Percentiles rank a stretch among this genome's conserved stretches.
Evolutionary conservation across 352 stramenopile species (phyloP).

Genomic region (Phytophthora macrochlamydospora): DNA sequence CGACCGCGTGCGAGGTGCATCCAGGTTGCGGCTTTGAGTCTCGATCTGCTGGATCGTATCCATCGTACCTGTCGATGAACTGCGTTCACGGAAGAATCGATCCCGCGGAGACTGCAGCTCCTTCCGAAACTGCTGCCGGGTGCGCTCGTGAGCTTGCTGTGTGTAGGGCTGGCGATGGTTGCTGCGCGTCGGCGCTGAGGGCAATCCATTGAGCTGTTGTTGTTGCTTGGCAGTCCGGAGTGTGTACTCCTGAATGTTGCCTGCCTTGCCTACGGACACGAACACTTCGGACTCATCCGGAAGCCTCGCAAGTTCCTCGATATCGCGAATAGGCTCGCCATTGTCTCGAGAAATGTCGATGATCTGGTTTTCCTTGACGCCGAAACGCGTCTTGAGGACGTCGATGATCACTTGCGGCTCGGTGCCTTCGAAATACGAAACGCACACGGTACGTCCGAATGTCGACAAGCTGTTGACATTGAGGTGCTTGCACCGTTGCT

Average conservation of each 20-base stretch:
- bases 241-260: constrained; percentile 73
- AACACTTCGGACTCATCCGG: constrained; percentile 72
- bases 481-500: constrained; percentile 64
- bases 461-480: constrained; percentile 83
- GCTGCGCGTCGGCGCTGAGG: constrained; percentile 11
- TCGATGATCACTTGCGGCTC: constrained; percentile 75
- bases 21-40: constrained; percentile 20
- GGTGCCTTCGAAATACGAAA: constrained; percentile 83
- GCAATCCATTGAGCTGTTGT: constrained; percentile 24
- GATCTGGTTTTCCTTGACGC: constrained; percentile 76
- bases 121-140: constrained; percentile 30
- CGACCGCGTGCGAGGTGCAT: constrained; percentile 53
- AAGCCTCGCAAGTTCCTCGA: constrained; percentile 54
- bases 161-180: constrained; percentile 22
- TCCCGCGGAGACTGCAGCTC: constrained; percentile 42
- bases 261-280: constrained; percentile 77
- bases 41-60: constrained; percentile 45
- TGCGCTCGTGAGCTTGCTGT: constrained; percentile 31
- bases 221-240: constrained; percentile 20
- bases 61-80: constrained; percentile 58
- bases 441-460: constrained; percentile 77
- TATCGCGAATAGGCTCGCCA: constrained; percentile 59
- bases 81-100: constrained; percentile 50
- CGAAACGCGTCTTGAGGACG: constrained; percentile 80
- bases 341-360: constrained; percentile 78